Conservation (phyloP, 2,329 filamentous ascomycete genomes). For the Xylaria sp. region DNA sequence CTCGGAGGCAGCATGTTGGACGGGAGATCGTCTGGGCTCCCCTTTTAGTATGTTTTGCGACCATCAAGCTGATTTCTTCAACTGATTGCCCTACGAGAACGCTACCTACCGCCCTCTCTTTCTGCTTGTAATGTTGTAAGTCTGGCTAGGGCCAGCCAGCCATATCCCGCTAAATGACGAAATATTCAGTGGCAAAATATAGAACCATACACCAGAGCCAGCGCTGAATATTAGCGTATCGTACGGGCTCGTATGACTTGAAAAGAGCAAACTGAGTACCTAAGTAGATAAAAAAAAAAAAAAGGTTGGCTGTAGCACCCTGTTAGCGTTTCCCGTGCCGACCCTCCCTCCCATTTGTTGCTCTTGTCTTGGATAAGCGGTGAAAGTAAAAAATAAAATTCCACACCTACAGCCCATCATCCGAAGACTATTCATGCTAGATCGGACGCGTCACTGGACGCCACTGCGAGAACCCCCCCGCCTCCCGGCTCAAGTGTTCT, state of each 20-base stretch:
- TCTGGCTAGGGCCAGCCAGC: neutral
- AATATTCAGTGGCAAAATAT: neutral
- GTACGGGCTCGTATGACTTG: neutral
- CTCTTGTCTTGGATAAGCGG: neutral
- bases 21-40: neutral
- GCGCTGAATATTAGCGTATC: neutral
- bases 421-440: neutral
- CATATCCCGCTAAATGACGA: neutral
- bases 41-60: neutral
- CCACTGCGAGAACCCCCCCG: neutral
- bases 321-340: neutral
- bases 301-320: neutral
- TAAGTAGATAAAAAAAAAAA: neutral
- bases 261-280: neutral
- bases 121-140: neutral
- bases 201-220: neutral
- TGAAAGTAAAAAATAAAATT: neutral
- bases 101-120: neutral
- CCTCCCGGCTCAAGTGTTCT: neutral
- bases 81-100: too few relatives aligned
- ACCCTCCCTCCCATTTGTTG: neutral
- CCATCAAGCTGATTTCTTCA: neutral
- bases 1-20: neutral
- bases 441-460: constrained; percentile 12
- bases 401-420: neutral